Evolutionary conservation across 192 early-diverging fungal genomes (phyloP).

Genomic region (Podila verticillata): DNA sequence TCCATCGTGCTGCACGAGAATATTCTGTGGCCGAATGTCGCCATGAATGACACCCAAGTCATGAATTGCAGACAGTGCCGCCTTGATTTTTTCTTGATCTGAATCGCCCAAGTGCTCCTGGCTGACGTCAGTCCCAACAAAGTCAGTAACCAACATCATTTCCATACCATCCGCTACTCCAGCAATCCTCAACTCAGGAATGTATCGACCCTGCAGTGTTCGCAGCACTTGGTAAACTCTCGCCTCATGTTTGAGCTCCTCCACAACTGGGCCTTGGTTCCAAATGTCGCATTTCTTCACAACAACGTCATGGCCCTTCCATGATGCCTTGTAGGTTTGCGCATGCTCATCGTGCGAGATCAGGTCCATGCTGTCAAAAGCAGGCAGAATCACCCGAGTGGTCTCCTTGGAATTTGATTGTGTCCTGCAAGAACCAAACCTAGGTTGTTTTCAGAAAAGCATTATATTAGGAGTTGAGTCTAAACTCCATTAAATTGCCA

Average conservation of each 20-base stretch:
- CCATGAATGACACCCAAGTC: conserved; percentile 28
- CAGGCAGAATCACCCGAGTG: background rate
- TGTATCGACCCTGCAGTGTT: conserved; percentile 15
- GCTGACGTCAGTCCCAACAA: conserved; percentile 7
- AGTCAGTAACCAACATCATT: conserved; percentile 13
- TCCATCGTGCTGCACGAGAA: conserved; percentile 17
- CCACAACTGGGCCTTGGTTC: conserved; percentile 3
- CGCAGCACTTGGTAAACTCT: conserved; percentile 16
- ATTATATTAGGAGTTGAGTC: background rate
- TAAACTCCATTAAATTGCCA: background rate
- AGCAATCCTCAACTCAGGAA: conserved; percentile 10
- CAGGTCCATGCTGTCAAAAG: conserved; percentile 11
- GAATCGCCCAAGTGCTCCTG: conserved; percentile 1
- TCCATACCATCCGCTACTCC: conserved; percentile 24
- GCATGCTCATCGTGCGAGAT: conserved; percentile 13
- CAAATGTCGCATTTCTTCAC: conserved; percentile 30
- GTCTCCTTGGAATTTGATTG: background rate
- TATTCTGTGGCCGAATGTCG: conserved; percentile 32
- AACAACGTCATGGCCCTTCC: conserved; percentile 12
- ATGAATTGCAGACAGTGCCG: conserved; percentile 25
- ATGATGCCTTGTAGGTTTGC: conserved; percentile 8
- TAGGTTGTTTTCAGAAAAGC: background rate
- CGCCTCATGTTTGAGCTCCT: conserved; percentile 41
- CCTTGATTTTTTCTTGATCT: conserved; percentile 4
- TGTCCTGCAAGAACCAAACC: background rate